phyloP scores from a whole-genome alignment of 2,329 filamentous ascomycete genomes.

The Celoporthe dispersa region DNA sequence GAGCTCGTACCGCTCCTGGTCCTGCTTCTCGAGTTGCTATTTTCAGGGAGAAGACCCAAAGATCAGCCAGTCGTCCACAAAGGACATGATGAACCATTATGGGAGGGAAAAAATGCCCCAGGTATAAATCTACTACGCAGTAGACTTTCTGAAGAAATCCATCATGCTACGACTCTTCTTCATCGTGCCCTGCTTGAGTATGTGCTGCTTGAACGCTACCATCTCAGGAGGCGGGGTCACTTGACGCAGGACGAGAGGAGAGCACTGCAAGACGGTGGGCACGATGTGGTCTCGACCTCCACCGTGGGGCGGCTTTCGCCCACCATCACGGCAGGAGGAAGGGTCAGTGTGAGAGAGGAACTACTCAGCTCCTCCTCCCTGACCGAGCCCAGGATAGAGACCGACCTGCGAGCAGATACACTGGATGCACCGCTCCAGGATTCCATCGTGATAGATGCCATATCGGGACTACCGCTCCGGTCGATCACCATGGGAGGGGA shows the following conservation, averaged over 20 bases:
- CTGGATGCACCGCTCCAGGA: not conserved
- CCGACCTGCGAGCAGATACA: not conserved
- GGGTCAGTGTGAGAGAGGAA: not conserved
- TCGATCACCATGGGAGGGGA: not conserved
- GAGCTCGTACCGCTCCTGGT: constrained; percentile 60
- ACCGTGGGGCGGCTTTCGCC: not conserved
- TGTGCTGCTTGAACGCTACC: not conserved
- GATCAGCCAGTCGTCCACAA: constrained; percentile 31
- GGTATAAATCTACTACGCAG: constrained; percentile 11
- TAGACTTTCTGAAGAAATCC: constrained; percentile 20
- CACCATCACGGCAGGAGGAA: not conserved
- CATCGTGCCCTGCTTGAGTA: not conserved
- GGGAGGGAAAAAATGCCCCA: not conserved
- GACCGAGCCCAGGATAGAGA: not conserved
- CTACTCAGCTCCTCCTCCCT: constrained; percentile 11
- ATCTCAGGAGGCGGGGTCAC: constrained; percentile 25
- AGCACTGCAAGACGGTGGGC: not conserved
- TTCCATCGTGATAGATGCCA: no score
- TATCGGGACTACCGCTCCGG: not conserved
- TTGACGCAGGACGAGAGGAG: constrained; percentile 27
- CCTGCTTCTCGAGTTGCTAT: constrained; percentile 63
- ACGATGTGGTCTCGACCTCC: not conserved
- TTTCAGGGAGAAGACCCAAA: constrained; percentile 24
- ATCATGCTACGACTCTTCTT: constrained; percentile 18
- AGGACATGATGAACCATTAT: not conserved